Evolutionary conservation across 805 yeast species (phyloP).

Genomic region (Candida railenensis): DNA sequence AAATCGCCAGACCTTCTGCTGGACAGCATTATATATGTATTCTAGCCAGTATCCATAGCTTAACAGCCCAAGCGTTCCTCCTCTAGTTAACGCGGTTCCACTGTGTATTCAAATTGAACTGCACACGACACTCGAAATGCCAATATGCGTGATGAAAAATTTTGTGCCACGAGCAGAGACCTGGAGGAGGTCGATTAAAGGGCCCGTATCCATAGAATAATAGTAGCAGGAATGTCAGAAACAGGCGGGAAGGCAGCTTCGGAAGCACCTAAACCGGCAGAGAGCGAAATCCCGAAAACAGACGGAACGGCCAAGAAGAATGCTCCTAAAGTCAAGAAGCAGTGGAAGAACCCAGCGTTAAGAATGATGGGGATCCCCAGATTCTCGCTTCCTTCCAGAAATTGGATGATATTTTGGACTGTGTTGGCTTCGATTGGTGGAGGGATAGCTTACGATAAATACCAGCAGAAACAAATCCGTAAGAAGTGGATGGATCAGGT

Average conservation of each 20-base stretch:
- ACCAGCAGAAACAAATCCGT: constrained; percentile 66
- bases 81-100: too few relatives aligned
- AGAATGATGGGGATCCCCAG: constrained; percentile 81
- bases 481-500: constrained; percentile 64
- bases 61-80: too few relatives aligned
- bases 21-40: background rate
- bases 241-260: background rate
- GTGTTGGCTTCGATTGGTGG: constrained; percentile 66
- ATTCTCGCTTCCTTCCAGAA: constrained; percentile 79
- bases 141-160: background rate
- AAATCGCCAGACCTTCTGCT: background rate
- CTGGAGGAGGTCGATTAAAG: background rate
- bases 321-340: constrained; percentile 27
- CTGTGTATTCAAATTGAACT: background rate
- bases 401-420: constrained; percentile 89
- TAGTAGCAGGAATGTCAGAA: background rate
- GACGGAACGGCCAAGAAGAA: background rate
- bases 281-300: background rate
- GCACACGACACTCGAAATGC: background rate
- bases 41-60: too few relatives aligned
- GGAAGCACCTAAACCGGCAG: background rate
- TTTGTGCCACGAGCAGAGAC: background rate
- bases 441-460: constrained; percentile 77
- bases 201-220: background rate
- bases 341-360: constrained; percentile 74